Conservation (phyloP, 768 basidiomycete species). For the Mycena albidolilacea region DNA sequence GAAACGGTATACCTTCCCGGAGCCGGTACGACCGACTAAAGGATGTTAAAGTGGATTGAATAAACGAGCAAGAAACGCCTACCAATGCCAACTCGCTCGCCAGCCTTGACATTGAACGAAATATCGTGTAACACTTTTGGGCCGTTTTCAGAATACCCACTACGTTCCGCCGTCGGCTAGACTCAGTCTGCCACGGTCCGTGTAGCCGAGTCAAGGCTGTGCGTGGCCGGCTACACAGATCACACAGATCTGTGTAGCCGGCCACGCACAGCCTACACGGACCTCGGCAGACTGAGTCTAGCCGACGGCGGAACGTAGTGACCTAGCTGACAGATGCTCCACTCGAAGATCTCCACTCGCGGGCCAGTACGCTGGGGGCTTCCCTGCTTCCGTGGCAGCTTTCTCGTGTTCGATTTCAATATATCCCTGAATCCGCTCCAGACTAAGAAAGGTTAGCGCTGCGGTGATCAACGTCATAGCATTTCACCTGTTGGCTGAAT, state of each 20-base stretch:
- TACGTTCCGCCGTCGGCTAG: too few relatives aligned
- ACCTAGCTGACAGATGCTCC: conserved; percentile 57
- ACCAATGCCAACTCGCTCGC: conserved; percentile 63
- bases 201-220: too few relatives aligned
- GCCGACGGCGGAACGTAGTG: too few relatives aligned
- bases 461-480: conserved; percentile 25
- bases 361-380: conserved; percentile 66
- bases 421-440: conserved; percentile 46
- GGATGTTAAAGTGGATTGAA: neutral
- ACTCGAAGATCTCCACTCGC: conserved; percentile 59
- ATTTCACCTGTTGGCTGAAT: conserved; percentile 33
- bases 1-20: conserved; percentile 29
- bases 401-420: conserved; percentile 61
- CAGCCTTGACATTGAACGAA: conserved; percentile 58
- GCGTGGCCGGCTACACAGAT: too few relatives aligned
- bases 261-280: too few relatives aligned
- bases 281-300: too few relatives aligned
- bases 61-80: neutral
- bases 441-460: conserved; percentile 7
- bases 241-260: too few relatives aligned
- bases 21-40: conserved; percentile 45
- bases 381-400: conserved; percentile 43
- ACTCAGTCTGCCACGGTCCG: too few relatives aligned
- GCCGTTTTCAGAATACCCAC: conserved; percentile 49
- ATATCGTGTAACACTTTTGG: conserved; percentile 28